A percentile compares a stretch with the other conserved stretches of the same genome.
These are phyloP conservation scores for Phaffomyces thermotolerans DNA, from an alignment of 805 yeast genomes.

Conservation along the genomic window DNA sequence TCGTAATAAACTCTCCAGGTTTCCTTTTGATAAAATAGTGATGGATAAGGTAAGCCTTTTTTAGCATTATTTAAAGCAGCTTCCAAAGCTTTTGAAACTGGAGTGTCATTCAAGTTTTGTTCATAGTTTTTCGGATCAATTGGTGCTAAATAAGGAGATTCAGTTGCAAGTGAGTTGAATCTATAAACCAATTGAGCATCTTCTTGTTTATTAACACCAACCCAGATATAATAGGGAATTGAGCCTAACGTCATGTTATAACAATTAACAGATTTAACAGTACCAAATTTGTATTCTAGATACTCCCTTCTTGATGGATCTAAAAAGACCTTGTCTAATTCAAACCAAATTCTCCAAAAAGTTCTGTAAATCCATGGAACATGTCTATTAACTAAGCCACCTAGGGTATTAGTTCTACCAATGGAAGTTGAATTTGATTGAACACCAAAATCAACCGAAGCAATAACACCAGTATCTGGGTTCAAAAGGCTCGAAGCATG, in stretches of 20 bases:
- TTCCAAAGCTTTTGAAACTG: conserved; percentile 65
- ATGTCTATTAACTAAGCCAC: conserved; percentile 66
- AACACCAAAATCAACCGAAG: conserved; percentile 76
- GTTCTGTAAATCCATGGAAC: conserved; percentile 72
- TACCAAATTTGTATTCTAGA: conserved; percentile 76
- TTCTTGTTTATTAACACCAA: conserved; percentile 60
- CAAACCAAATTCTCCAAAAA: conserved; percentile 87
- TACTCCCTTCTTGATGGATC: conserved; percentile 80
- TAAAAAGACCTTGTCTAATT: conserved; percentile 70
- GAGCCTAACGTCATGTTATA: conserved; percentile 60
- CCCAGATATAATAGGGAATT: conserved; percentile 79
- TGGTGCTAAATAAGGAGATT: conserved; percentile 76
- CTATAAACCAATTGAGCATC: conserved; percentile 43
- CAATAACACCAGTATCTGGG: conserved; percentile 50
- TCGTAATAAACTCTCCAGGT: conserved; percentile 77
- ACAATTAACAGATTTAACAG: conserved; percentile 64
- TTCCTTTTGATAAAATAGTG: conserved; percentile 70
- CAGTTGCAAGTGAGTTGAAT: conserved; percentile 69
- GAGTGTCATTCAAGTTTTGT: conserved; percentile 21
- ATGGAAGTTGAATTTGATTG: conserved; percentile 57
- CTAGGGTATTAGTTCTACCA: conserved; percentile 67
- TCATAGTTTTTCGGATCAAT: conserved; percentile 19
- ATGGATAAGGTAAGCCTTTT: conserved; percentile 70
- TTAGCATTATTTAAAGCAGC: conserved; percentile 59
- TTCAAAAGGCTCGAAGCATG: conserved; percentile 48